These are phyloP conservation scores for Perilla frutescens DNA, from an alignment of 257 asterid species.

Conservation along the genomic window DNA sequence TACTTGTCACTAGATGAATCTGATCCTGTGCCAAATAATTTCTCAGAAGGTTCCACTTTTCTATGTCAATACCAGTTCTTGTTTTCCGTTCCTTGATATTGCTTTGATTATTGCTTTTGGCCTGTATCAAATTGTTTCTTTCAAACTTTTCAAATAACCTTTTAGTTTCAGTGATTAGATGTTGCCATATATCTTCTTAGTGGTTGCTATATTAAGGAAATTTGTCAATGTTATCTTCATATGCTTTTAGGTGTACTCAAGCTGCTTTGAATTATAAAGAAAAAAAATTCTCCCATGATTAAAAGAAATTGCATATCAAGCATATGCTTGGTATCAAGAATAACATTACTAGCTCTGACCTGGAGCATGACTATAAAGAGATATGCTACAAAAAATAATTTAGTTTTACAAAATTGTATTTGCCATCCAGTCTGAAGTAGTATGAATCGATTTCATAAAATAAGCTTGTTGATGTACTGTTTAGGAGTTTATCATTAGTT, in stretches of 20 bases:
- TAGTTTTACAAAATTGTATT: not conserved
- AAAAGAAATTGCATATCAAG: not conserved
- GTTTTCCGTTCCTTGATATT: slow-evolving; percentile 16
- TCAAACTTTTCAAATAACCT: slow-evolving; percentile 9
- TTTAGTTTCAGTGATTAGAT: slow-evolving; percentile 8
- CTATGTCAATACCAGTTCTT: slow-evolving; percentile 17
- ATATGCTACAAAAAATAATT: not conserved
- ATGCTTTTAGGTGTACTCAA: slow-evolving; percentile 4
- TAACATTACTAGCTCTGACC: slow-evolving; percentile 12
- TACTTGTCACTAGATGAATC: slow-evolving; percentile 68
- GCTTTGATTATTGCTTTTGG: not conserved
- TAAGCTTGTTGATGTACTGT: slow-evolving; percentile 9
- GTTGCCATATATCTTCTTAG: slow-evolving; percentile 9
- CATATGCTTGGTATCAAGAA: slow-evolving; percentile 5
- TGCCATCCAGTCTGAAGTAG: not conserved
- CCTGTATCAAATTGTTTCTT: not conserved
- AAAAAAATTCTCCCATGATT: not conserved
- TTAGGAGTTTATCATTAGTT: not conserved
- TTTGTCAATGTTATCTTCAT: not conserved
- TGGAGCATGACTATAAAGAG: not conserved
- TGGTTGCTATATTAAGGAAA: not conserved
- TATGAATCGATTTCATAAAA: not conserved
- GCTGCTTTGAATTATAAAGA: slow-evolving; percentile 15
- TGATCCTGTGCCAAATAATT: slow-evolving; percentile 62
- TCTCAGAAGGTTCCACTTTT: slow-evolving; percentile 64